Evolutionary conservation across 805 yeast species (phyloP).

Genomic region (Phaffomyces thermotolerans): DNA sequence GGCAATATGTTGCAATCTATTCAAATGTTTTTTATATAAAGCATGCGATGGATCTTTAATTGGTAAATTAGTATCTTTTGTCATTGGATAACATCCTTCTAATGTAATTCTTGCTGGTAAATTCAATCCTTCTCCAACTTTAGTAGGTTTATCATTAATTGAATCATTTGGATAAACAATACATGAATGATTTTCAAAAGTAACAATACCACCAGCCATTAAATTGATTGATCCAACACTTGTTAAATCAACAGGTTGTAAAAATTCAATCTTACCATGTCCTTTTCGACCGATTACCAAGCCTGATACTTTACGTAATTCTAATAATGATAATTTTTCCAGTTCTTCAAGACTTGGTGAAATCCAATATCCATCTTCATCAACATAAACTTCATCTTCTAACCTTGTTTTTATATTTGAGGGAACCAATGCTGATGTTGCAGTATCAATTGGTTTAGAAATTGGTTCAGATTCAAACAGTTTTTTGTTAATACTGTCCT

Average conservation of each 20-base stretch:
- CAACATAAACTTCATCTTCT: constrained; percentile 12
- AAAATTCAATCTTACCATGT: constrained; percentile 70
- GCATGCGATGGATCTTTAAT: constrained; percentile 75
- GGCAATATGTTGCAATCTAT: constrained; percentile 52
- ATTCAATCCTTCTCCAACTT: constrained; percentile 75
- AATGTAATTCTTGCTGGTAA: constrained; percentile 65
- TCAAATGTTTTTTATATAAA: constrained; percentile 58
- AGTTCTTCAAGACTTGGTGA: constrained; percentile 69
- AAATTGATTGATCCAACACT: constrained; percentile 51
- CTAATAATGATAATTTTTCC: constrained; percentile 48
- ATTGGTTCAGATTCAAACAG: constrained; percentile 4
- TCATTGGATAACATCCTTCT: constrained; percentile 75
- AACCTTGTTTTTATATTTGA: neutral
- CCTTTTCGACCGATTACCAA: constrained; percentile 70
- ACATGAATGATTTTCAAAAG: constrained; percentile 53
- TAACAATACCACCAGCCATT: constrained; percentile 58
- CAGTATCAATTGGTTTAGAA: too few species aligned
- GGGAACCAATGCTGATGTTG: neutral
- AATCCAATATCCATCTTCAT: constrained; percentile 80
- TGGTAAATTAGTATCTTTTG: constrained; percentile 62
- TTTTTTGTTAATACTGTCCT: neutral
- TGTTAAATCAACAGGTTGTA: constrained; percentile 78
- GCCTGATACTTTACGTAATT: constrained; percentile 54
- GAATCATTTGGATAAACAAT: constrained; percentile 66
- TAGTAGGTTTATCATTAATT: constrained; percentile 37